Base-by-base conservation (phyloP, 495 filamentous ascomycete genomes). In the Xylaria venustula region DNA sequence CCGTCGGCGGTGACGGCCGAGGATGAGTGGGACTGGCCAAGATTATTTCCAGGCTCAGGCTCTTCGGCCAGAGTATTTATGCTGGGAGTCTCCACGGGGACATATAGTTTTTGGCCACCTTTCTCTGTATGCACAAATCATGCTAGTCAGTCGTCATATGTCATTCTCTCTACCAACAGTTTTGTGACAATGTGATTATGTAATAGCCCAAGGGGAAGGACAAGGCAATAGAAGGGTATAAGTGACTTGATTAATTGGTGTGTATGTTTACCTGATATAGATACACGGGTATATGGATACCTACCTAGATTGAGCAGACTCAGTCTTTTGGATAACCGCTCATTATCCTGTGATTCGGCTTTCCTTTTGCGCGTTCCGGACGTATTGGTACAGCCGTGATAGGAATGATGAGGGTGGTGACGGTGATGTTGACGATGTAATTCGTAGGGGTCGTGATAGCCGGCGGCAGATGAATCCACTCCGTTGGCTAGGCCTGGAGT, bases 231-330 rank as follows among this genome's bases (percentile, higher is more conserved):
- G 30, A 34, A 34, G 30, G 30, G 30, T 34, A 34, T 34, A 34
- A 5, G 30, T 11, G 22, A 28, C 6, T 26, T 20, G 9, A 26
- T 19, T 23, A 48, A 48, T 26, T 22, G 23, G 22, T 22, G n/a
- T 11, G 22, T 12, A 25, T 47, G n/a, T n/a, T n/a, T n/a, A n/a
- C n/a, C n/a, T n/a, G n/a, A 20, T 48, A 28, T 48, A 28, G 20
- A 30, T 34, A 34, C 11, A 34, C 11, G 8, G 34, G 12, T 58
- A 23, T 46, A 28, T 36, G 15, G n/a, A 30, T 7, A 75, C 84
- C 63, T 85, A 93, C 91, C 88, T 53, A 97, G 78, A 71, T 92
- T 90, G 19, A 98, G 83, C 53, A 87, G 76, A 67, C 89, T 87
- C 71, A 98, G 82, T 65, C 87, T 82, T 77, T 98, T 98, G 37